These are phyloP conservation scores for Beauveria bassiana DNA, from an alignment of 2,329 filamentous ascomycete genomes.

Conservation along the genomic window DNA sequence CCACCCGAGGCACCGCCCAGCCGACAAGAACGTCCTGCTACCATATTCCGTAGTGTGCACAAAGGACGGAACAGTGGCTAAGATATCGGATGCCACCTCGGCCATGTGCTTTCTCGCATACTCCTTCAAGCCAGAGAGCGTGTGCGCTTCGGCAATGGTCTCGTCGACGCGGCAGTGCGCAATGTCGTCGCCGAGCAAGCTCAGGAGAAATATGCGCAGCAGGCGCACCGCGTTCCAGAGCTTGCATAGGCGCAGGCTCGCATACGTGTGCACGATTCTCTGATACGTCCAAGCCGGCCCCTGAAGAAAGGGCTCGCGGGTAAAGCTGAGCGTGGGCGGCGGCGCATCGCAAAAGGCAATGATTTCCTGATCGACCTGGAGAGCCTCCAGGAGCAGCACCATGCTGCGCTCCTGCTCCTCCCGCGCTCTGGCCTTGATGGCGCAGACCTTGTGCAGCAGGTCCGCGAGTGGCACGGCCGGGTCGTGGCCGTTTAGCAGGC, in stretches of 20 bases:
- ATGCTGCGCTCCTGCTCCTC: neutral
- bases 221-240: constrained; percentile 21
- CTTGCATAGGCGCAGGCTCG: constrained; percentile 15
- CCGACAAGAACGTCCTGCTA: constrained; percentile 15
- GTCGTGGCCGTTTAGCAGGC: constrained; percentile 13
- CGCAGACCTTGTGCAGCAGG: constrained; percentile 13
- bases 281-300: constrained; percentile 14
- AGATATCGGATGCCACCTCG: constrained; percentile 15
- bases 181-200: constrained; percentile 8
- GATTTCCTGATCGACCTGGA: constrained; percentile 15
- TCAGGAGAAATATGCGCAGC: constrained; percentile 19
- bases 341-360: constrained; percentile 2
- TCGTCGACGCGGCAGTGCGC: constrained; percentile 4
- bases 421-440: constrained; percentile 12
- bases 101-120: constrained; percentile 14
- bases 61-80: constrained; percentile 17
- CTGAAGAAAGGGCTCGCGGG: neutral
- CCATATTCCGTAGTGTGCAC: constrained; percentile 4
- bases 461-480: neutral
- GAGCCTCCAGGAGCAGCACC: constrained; percentile 15
- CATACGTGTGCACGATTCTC: constrained; percentile 15
- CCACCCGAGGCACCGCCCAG: constrained; percentile 19
- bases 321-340: neutral
- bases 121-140: neutral
- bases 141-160: neutral